These are phyloP conservation scores for Cystofilobasidium ferigula DNA, from an alignment of 768 basidiomycete genomes.

Conservation along the genomic window DNA sequence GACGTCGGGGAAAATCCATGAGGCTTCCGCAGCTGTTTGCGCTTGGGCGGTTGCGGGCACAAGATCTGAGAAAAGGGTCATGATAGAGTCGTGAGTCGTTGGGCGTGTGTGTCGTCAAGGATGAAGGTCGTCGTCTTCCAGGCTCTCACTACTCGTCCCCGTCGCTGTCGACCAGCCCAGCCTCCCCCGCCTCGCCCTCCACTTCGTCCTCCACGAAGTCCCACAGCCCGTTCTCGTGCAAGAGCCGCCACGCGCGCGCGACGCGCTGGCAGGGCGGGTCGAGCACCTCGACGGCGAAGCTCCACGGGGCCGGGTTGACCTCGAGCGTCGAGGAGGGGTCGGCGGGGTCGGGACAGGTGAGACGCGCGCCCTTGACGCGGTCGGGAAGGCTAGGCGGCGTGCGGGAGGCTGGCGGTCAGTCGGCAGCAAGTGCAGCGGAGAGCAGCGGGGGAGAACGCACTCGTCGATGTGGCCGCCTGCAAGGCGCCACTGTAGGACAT, in stretches of 20 bases:
- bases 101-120: too few relatives aligned
- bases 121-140: too few relatives aligned
- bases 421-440: too few relatives aligned
- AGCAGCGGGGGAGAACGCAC: background rate
- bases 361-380: background rate
- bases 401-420: too few relatives aligned
- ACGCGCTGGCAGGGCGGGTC: background rate
- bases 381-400: background rate
- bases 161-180: background rate
- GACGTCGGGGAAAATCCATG: conserved; percentile 3
- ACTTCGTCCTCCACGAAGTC: background rate
- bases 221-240: background rate
- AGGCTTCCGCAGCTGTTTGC: background rate
- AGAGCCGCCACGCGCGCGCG: background rate
- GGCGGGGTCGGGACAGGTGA: background rate
- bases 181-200: background rate
- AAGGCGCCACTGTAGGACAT: background rate
- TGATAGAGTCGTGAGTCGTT: background rate
- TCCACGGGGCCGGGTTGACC: background rate
- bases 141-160: too few relatives aligned
- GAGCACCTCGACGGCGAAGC: background rate
- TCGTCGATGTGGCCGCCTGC: background rate
- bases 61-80: too few relatives aligned
- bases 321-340: background rate
- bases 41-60: too few relatives aligned